These are phyloP conservation scores for Hypoxylon lienhwacheense DNA, from an alignment of 495 filamentous ascomycete species.

Conservation along the genomic window DNA sequence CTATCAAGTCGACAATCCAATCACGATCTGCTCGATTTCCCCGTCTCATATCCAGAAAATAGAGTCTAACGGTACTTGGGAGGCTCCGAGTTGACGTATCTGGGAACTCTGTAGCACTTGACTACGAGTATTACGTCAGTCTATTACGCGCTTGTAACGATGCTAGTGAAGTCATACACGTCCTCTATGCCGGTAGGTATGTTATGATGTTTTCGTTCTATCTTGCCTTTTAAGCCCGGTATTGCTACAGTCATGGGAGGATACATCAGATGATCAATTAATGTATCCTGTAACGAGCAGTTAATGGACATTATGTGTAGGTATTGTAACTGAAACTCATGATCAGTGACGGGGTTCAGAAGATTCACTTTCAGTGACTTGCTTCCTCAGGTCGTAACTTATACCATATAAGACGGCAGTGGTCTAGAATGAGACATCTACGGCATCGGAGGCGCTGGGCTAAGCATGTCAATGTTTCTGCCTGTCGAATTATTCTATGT, in stretches of 20 bases:
- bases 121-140: background rate
- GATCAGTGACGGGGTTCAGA: background rate
- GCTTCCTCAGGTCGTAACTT: conserved; percentile 14
- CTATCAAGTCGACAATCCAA: conserved; percentile 33
- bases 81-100: conserved; percentile 24
- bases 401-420: conserved; percentile 10
- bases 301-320: too few species aligned
- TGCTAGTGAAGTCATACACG: too few species aligned
- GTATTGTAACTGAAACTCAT: background rate
- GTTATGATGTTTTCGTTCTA: too few species aligned
- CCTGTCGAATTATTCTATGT: conserved; percentile 9
- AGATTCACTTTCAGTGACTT: background rate
- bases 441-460: background rate
- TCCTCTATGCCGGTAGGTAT: too few species aligned
- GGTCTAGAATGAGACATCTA: conserved; percentile 6
- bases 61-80: conserved; percentile 1
- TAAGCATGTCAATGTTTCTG: background rate
- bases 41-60: conserved; percentile 6
- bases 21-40: conserved; percentile 13
- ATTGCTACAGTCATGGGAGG: too few species aligned
- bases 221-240: background rate
- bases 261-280: too few species aligned
- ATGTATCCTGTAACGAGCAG: too few species aligned
- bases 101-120: background rate
- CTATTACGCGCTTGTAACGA: too few species aligned